Conservation (phyloP, 140 eudicot genomes). For the Flaveria floridana region DNA sequence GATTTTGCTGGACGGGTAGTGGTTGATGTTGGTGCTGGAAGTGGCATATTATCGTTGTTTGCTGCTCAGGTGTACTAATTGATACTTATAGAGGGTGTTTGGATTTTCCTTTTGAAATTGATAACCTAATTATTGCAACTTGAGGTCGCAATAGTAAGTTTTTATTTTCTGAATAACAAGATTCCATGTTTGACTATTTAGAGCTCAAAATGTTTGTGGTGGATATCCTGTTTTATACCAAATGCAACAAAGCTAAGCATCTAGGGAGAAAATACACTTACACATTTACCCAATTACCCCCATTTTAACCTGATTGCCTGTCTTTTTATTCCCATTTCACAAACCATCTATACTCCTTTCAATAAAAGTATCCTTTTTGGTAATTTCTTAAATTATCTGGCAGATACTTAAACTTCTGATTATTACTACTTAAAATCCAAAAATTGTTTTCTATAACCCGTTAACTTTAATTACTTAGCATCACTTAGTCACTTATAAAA, state of each 20-base stretch:
- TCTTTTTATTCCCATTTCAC: not conserved
- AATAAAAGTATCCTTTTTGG: not conserved
- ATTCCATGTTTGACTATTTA: not conserved
- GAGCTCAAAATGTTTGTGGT: not conserved
- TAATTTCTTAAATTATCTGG: not conserved
- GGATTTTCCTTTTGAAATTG: slow-evolving; percentile 15
- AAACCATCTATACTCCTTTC: not conserved
- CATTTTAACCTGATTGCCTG: not conserved
- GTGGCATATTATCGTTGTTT: slow-evolving; percentile 90
- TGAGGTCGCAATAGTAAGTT: slow-evolving; percentile 1
- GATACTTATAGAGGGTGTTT: slow-evolving; percentile 14
- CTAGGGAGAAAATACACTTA: not conserved
- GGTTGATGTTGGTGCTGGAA: slow-evolving; percentile 98
- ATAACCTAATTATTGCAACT: not conserved
- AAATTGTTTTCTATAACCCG: not conserved
- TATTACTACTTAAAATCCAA: not conserved
- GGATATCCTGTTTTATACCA: not conserved
- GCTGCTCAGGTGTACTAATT: slow-evolving; percentile 82
- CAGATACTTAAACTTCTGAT: not conserved
- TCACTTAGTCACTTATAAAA: slow-evolving; percentile 3
- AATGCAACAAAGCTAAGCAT: not conserved
- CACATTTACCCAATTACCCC: too few relatives aligned
- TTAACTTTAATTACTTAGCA: not conserved
- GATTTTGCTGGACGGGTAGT: slow-evolving; percentile 87
- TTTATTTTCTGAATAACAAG: not conserved